Evolutionary conservation across 768 basidiomycete genomes (phyloP), one percentile per base, ranked within the genome.

Genomic region (Leccinum obscurum): DNA sequence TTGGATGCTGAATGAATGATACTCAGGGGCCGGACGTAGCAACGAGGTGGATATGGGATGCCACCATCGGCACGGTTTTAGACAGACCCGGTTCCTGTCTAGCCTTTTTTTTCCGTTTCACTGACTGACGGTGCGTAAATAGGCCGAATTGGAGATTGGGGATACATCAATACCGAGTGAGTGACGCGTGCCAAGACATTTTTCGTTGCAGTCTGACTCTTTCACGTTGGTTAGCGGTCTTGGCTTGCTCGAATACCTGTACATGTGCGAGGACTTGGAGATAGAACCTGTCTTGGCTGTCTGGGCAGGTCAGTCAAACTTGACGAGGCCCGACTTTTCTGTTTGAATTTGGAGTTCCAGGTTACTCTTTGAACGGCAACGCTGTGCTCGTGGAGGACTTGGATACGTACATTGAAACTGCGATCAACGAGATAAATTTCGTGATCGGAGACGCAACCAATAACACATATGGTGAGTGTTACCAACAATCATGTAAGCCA

Each of bases 21-120:
- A 28, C 22, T 7, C 58, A 88, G 80, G 85, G 85, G 0, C 78
- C 83, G 71, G 81, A 80, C 1, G 68, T 76, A 24, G 77, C 75
- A 7, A 77, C 77, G 1, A 75, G 85, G 17, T 88, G 87, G 87
- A 78, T 83, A 61, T 88, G 87, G 87, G 85, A 85, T 62, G 77
- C 78, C 5, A 88, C 86, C 2, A 77, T 86, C 30, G 84, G 85
- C 1, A 75, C 82, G 1, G 68, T 86, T 13, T 68, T 77, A 4
- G 71, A 82, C 59, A 73, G 85, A 51, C 85, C 85, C 17, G 64
- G 65, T 66, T 46, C 6, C 58, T 59, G 6, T 20, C 49, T 32
- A 14, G 14, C 17, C 17, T 52, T 46, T 1, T 1, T 30, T 10
- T 32, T 34, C 34, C 2, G 9, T 44, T 46, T 0, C 17, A 17